phyloP scores from a whole-genome alignment of 2,329 filamentous ascomycete species.

The Fusarium sp. region DNA sequence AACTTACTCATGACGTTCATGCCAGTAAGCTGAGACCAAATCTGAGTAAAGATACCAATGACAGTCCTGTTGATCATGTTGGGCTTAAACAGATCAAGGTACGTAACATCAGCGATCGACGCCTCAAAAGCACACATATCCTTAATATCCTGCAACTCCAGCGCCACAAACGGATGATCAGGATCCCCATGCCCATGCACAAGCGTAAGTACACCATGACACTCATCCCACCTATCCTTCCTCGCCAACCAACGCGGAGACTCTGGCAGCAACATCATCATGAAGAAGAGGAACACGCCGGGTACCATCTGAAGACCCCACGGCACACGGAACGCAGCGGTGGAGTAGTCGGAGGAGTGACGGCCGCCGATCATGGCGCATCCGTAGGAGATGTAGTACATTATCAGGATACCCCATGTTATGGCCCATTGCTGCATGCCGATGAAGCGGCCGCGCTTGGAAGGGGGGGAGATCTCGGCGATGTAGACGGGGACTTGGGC shows the following conservation, averaged over 20 bases:
- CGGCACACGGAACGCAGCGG: constrained; percentile 65
- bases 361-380: constrained; percentile 63
- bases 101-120: constrained; percentile 72
- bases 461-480: constrained; percentile 72
- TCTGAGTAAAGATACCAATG: constrained; percentile 60
- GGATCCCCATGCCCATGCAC: constrained; percentile 73
- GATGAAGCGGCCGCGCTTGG: constrained; percentile 47
- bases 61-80: constrained; percentile 64
- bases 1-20: constrained; percentile 66
- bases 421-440: constrained; percentile 74
- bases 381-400: constrained; percentile 73
- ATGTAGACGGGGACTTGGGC: constrained; percentile 77
- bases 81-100: constrained; percentile 77
- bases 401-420: constrained; percentile 73
- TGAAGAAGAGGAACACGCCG: constrained; percentile 64
- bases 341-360: constrained; percentile 57
- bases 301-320: constrained; percentile 69
- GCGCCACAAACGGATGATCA: constrained; percentile 68
- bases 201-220: constrained; percentile 59
- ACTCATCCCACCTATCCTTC: constrained; percentile 69
- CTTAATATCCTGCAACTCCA: constrained; percentile 77
- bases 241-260: constrained; percentile 73
- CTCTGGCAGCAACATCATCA: constrained; percentile 63
- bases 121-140: constrained; percentile 78
- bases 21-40: constrained; percentile 65